Evolutionary conservation across 495 filamentous ascomycete genomes (phyloP), one percentile per base, ranked within the genome.

Genomic region (Penicillium subrubescens): DNA sequence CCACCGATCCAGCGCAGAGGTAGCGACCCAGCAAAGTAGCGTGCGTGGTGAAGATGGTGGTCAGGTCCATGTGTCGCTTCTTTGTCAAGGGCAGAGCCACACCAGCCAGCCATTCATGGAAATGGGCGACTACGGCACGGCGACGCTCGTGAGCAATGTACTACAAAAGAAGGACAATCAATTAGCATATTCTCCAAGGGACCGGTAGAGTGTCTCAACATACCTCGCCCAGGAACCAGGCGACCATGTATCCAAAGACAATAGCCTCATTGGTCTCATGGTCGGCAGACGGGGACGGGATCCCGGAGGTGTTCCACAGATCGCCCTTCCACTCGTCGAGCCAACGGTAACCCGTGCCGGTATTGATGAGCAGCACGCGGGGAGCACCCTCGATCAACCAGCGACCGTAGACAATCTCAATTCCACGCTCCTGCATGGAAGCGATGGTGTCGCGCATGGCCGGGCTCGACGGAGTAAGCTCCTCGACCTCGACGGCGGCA

Each of bases 381-480:
- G 95, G 95, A 33, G 95, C 95, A 46, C 95, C 95, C 71, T 98
- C 95, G 68, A 99, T 97, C 66, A 99, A 85, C 95, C 95, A 99
- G 78, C 95, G 85, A 64, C 95, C 95, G 78, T 98, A 98, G 61
- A 97, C 69, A 7, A 96, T 90, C 64, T 89, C 85, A 74, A 99
- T 94, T 35, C 95, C 95, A 44, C 95, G 90, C 37, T 93, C 89
- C 67, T 88, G 86, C 95, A 99, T 99, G 54, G 90, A 87, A 67
- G 87, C 81, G 65, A 99, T 94, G 10, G 95, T 97, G 60, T 87
- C 86, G 21, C 88, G 83, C 62, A 99, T 82, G 44, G 89, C 88
- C 10, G 90, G 90, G 70, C 90, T 92, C 35, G 90, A 89, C 33
- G 95, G 95, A 57, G 88, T 88, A 50, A 98, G 81, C 71, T 91